A percentile compares a stretch with the other conserved stretches of the same genome.
Evolutionary conservation across 805 yeast genomes (phyloP).

Genomic region (Lipomyces anomalus): DNA sequence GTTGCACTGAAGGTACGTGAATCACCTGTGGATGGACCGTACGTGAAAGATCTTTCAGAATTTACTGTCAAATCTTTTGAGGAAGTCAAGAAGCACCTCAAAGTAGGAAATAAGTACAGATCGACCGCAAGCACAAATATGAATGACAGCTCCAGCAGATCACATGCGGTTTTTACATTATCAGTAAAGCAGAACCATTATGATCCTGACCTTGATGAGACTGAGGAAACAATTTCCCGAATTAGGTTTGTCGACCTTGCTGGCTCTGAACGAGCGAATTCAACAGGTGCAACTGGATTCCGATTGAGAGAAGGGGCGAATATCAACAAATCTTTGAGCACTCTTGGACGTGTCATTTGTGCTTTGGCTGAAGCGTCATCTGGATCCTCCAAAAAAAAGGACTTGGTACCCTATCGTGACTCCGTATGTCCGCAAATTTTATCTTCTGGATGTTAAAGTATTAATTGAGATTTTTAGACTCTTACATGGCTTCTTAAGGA

Average conservation of each 20-base stretch:
- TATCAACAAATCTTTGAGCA: conserved; percentile 73
- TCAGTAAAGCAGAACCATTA: conserved; percentile 47
- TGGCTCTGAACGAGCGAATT: conserved; percentile 66
- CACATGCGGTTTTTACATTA: conserved; percentile 66
- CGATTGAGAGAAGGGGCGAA: conserved; percentile 66
- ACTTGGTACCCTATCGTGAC: conserved; percentile 54
- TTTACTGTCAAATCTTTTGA: conserved; percentile 38
- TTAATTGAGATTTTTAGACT: conserved; percentile 19
- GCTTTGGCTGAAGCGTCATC: conserved; percentile 51
- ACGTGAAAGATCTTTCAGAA: conserved; percentile 53
- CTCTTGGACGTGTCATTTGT: conserved; percentile 60
- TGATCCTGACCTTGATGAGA: conserved; percentile 17
- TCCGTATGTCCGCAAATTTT: conserved; percentile 40
- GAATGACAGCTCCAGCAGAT: conserved; percentile 64
- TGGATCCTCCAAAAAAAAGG: conserved; percentile 33
- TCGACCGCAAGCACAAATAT: conserved; percentile 60
- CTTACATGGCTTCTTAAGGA: conserved; percentile 73
- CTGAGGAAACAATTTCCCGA: conserved; percentile 24
- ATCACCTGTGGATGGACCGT: conserved; percentile 48
- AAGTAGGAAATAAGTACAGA: conserved; percentile 46
- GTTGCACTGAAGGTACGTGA: conserved; percentile 46
- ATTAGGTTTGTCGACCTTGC: conserved; percentile 74
- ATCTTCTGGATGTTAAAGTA: background rate
- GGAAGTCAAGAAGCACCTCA: conserved; percentile 42
- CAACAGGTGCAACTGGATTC: conserved; percentile 52